Base-by-base conservation (phyloP, 2,329 filamentous ascomycete genomes). In the Microcyclospora pomicola region DNA sequence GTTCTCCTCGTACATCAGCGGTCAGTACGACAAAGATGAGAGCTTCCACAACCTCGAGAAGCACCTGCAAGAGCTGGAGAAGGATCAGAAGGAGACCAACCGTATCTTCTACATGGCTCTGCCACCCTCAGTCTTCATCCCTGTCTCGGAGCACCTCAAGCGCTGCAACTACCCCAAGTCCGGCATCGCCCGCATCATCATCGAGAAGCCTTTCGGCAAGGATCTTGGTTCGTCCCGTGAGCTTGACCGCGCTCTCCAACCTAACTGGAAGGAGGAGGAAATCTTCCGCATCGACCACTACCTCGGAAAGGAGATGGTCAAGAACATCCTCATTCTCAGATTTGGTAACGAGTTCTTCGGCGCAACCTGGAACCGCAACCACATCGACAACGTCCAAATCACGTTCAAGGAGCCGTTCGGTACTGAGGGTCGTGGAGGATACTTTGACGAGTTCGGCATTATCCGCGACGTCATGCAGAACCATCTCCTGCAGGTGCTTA, bases 381-480 rank as follows among this genome's bases (percentile, higher is more conserved):
- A 96, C 72, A 98, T 98, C 67, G 91, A 96, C 68, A 98, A 94
- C 55, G 82, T 98, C 35, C 91, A 96, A 69, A 96, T 98, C 59
- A 85, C 91, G 34, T 98, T 98, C 74, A 98, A 98, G 71, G 91
- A 98, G 69, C 91, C 91, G 6, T 98, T 98, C 56, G 92, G 91
- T 52, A 98, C 91, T 15, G 91, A 98, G 63, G 92, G 91, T 38
- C 83, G 91, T 58, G 91, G 92, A 47, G 91, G 91, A 40, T 98
- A 98, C 70, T 98, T 98, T 59, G 92, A 98, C 59, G 91, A 98
- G 67, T 98, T 98, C 55, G 92, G 91, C 58, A 98, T 98, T 63
- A 86, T 98, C 56, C 86, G 92, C 59, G 92, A 98, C 69, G 91
- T 98, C 51, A 96, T 98, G 91, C 91, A 98, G 68, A 98, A 98